Percentiles rank a stretch among this genome's conserved stretches.
Conservation (phyloP, 352 stramenopile genomes). For the Elongisporangium senticosum region DNA sequence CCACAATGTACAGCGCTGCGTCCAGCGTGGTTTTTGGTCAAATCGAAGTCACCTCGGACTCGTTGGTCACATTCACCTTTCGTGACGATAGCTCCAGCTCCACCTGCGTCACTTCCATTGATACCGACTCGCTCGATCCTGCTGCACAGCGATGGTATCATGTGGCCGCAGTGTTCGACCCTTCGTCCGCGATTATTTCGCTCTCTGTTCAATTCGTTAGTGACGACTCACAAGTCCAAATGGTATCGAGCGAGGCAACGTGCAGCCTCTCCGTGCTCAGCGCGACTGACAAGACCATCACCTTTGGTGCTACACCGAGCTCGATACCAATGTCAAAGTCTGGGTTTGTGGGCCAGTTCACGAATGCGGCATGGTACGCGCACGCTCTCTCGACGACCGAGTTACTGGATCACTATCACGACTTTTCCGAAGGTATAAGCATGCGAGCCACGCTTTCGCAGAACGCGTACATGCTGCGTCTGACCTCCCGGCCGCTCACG, state of each 20-base stretch:
- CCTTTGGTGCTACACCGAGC: slow-evolving; percentile 19
- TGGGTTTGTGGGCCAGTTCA: slow-evolving; percentile 34
- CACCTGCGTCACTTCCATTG: neutral
- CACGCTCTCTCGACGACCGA: slow-evolving; percentile 24
- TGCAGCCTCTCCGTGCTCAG: slow-evolving; percentile 43
- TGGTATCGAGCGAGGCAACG: slow-evolving; percentile 4
- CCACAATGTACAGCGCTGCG: slow-evolving; percentile 3
- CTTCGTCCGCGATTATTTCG: slow-evolving; percentile 25
- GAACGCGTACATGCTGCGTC: slow-evolving; percentile 44
- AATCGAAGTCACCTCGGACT: slow-evolving; percentile 1
- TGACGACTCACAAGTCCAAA: slow-evolving; percentile 4
- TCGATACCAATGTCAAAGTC: neutral
- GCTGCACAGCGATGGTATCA: slow-evolving; percentile 38
- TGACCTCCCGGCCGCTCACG: slow-evolving; percentile 37
- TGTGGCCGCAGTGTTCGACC: slow-evolving; percentile 47
- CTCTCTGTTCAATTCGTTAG: slow-evolving; percentile 28
- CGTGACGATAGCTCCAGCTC: neutral
- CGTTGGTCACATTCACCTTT: neutral
- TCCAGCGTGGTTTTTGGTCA: slow-evolving; percentile 5
- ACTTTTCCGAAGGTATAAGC: slow-evolving; percentile 32
- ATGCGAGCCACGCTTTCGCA: slow-evolving; percentile 23
- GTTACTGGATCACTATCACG: slow-evolving; percentile 62
- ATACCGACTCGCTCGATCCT: neutral
- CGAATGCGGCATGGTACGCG: slow-evolving; percentile 56
- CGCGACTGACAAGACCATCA: slow-evolving; percentile 23